Base-by-base conservation (phyloP, 2,329 filamentous ascomycete species). In the Didymella pinodella region DNA sequence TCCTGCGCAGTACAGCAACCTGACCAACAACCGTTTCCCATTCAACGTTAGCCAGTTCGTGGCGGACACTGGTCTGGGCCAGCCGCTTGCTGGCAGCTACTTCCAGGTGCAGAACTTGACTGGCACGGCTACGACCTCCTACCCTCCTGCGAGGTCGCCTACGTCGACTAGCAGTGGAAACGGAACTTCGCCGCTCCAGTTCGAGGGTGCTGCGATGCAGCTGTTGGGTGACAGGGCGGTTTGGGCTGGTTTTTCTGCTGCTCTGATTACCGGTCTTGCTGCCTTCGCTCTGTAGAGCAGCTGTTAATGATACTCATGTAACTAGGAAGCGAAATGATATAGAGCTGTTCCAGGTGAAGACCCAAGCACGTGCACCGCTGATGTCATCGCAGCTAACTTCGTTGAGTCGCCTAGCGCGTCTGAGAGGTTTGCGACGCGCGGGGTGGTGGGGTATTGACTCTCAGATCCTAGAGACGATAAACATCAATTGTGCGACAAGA, bases 31-130 rank as follows among this genome's bases (percentile, higher is more conserved):
- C 29, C 56, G 75, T 12, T 44, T 73, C 0, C 70, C 72, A 8
- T 81, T 80, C 57, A 71, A 80, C 48, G 62, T 76, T 0, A 62
- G 55, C 10, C 64, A 67, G n/a, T 80, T 80, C 54, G 65, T 75
- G 3, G 41, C 57, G 4, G 77, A 73, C 2, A 63, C 76, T 1
- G 69, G 63, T 1, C 57, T 81, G 3, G 52, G 61, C 0, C 28
- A 55, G 2, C 69, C 75, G 1, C 44, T 80, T 18, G 76, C 74
- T 2, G 74, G 71, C 6, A 79, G 78, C 57, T 80, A 76, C 62
- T 77, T 81, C 57, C 60, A 62, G 32, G 77, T 77, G n/a, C 64
- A 74, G 38, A 74, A 77, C 48, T 28, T 67, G 43, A 69, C 62
- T 7, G 70, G 64, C 3, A 64, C 58, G 4, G 53, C 67, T 16